Percentiles rank a stretch among this genome's conserved stretches.
Evolutionary conservation across 208 protist species (phyloP).

Genomic region (Histomonas meleagridis): DNA sequence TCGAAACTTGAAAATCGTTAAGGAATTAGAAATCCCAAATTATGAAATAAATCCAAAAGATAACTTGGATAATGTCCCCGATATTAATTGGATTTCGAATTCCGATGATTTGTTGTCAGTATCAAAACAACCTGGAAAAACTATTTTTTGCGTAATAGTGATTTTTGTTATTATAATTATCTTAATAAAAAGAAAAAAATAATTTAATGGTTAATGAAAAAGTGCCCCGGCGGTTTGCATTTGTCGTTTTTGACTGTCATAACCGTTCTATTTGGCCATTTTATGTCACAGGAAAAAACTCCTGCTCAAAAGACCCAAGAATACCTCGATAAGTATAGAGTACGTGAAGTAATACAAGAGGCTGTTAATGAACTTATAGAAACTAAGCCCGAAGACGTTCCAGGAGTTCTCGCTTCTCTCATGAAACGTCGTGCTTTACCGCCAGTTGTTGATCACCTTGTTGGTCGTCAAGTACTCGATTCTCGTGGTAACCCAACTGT

Average conservation of each 20-base stretch:
- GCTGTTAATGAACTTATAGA: neutral
- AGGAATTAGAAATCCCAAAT: neutral
- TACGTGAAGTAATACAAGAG: neutral
- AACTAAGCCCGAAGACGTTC: neutral
- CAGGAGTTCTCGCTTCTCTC: neutral
- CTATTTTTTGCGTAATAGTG: neutral
- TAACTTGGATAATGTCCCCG: neutral
- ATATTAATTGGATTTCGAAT: neutral
- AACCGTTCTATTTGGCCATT: too few relatives aligned
- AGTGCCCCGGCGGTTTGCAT: too few relatives aligned
- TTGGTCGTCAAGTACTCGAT: neutral
- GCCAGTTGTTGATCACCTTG: constrained; percentile 7
- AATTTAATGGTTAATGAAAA: too few relatives aligned
- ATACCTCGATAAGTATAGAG: neutral
- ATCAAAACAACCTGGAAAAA: neutral
- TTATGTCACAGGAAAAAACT: too few relatives aligned
- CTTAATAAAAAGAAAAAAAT: neutral
- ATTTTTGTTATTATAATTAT: neutral
- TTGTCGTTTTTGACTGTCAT: too few relatives aligned
- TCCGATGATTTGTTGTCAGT: neutral
- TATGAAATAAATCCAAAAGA: too few relatives aligned
- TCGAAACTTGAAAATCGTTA: neutral
- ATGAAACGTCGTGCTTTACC: neutral
- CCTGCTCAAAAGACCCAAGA: too few relatives aligned
- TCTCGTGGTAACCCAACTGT: constrained; percentile 38